Conservation (phyloP, 345 rosid genomes). For the Leavenworthia alabamica region DNA sequence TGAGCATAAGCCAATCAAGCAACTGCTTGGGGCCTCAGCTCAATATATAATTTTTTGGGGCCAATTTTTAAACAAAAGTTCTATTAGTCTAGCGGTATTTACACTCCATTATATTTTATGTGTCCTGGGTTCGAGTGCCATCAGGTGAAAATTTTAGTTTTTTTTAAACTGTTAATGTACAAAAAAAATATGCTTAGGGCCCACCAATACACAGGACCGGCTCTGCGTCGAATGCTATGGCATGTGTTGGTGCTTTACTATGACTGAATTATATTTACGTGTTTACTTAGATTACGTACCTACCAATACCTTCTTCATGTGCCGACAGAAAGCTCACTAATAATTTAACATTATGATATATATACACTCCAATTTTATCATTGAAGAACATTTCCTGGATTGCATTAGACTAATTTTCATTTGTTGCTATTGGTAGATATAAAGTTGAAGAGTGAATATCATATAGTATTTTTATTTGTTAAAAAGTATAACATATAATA, state of each 20-base stretch:
- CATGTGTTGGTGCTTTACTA: conserved; percentile 18
- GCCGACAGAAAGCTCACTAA: conserved; percentile 15
- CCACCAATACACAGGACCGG: too few relatives aligned
- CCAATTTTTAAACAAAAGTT: too few relatives aligned
- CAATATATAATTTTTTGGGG: too few relatives aligned
- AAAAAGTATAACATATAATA: not conserved
- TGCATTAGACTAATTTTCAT: conserved; percentile 10
- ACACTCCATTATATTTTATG: too few relatives aligned
- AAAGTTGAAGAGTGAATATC: not conserved
- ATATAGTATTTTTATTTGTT: not conserved
- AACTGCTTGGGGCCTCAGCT: too few relatives aligned
- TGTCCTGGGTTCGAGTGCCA: too few relatives aligned
- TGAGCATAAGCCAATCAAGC: too few relatives aligned
- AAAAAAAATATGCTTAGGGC: too few relatives aligned
- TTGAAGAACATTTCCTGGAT: not conserved
- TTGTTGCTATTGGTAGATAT: not conserved
- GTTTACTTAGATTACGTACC: conserved; percentile 17
- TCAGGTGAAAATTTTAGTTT: too few relatives aligned
- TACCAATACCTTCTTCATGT: conserved; percentile 24
- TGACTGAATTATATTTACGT: conserved; percentile 17
- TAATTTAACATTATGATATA: not conserved
- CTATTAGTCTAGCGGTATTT: too few relatives aligned
- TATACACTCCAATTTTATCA: not conserved
- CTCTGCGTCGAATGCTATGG: not conserved
- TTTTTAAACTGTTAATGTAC: too few relatives aligned